Conservation (phyloP, 805 yeast genomes). For the Spathaspora hagerdaliae region DNA sequence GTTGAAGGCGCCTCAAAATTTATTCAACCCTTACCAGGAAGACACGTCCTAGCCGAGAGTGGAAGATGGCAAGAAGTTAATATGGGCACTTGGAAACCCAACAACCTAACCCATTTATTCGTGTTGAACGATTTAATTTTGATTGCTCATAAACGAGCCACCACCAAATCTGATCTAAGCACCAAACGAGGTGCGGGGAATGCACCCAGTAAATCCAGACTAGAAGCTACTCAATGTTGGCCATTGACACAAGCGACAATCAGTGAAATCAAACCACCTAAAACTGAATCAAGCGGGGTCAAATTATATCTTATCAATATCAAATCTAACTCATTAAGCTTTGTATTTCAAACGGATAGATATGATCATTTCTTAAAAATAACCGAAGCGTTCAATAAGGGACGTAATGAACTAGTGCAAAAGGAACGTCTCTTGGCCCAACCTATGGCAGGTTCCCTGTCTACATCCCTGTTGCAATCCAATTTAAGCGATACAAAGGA, state of each 20-base stretch:
- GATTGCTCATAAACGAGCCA: constrained; percentile 59
- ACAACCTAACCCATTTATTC: constrained; percentile 71
- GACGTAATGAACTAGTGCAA: constrained; percentile 48
- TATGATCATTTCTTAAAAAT: constrained; percentile 54
- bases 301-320: constrained; percentile 40
- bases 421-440: constrained; percentile 22
- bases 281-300: constrained; percentile 16
- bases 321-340: constrained; percentile 44
- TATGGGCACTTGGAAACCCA: constrained; percentile 77
- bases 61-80: constrained; percentile 86
- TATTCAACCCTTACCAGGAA: constrained; percentile 69
- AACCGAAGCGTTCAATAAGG: constrained; percentile 53
- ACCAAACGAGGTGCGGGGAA: constrained; percentile 5
- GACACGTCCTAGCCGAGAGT: constrained; percentile 76
- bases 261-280: constrained; percentile 31
- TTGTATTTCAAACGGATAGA: constrained; percentile 59
- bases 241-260: constrained; percentile 60
- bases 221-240: constrained; percentile 77
- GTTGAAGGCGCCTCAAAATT: constrained; percentile 90
- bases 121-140: constrained; percentile 73
- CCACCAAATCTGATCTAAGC: background rate
- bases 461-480: background rate
- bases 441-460: constrained; percentile 9
- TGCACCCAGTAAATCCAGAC: constrained; percentile 27
- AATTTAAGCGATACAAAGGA: constrained; percentile 19